A percentile compares a stretch with the other conserved stretches of the same genome.
These are phyloP conservation scores for Vachellia collinsii DNA, from an alignment of 306 rosid genomes.

Conservation along the genomic window DNA sequence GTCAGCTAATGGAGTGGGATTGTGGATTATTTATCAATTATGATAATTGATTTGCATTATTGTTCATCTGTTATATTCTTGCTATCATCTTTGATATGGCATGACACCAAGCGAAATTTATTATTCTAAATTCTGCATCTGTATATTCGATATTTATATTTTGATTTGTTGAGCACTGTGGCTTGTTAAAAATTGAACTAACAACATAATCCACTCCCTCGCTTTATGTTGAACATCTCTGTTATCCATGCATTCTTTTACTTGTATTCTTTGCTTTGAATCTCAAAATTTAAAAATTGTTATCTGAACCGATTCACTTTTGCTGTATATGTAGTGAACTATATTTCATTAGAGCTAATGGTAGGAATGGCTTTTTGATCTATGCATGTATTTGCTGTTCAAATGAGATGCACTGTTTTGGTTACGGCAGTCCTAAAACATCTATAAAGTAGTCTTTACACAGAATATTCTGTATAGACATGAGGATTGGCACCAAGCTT, in stretches of 20 bases:
- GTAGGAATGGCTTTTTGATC: conserved; percentile 16
- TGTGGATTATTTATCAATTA: conserved; percentile 20
- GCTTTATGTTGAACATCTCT: conserved; percentile 1
- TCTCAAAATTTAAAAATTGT: background rate
- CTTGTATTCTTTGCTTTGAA: background rate
- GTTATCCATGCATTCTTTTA: background rate
- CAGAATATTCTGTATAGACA: conserved; percentile 1
- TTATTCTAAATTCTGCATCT: background rate
- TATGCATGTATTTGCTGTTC: background rate
- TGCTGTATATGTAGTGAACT: conserved; percentile 26
- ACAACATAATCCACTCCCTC: background rate
- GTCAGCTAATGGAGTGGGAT: conserved; percentile 10
- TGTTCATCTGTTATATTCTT: conserved; percentile 15
- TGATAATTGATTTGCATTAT: background rate
- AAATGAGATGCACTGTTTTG: background rate
- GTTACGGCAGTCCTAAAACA: background rate
- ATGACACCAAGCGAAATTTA: conserved; percentile 10
- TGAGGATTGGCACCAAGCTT: conserved; percentile 3
- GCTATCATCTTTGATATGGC: conserved; percentile 8
- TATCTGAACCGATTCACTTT: background rate
- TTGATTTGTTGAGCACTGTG: background rate
- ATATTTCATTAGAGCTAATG: conserved; percentile 15
- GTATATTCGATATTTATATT: background rate
- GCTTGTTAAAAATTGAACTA: conserved; percentile 5
- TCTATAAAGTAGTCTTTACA: background rate